phyloP scores from a whole-genome alignment of 2,329 filamentous ascomycete species.

The Cercospora citrullina region DNA sequence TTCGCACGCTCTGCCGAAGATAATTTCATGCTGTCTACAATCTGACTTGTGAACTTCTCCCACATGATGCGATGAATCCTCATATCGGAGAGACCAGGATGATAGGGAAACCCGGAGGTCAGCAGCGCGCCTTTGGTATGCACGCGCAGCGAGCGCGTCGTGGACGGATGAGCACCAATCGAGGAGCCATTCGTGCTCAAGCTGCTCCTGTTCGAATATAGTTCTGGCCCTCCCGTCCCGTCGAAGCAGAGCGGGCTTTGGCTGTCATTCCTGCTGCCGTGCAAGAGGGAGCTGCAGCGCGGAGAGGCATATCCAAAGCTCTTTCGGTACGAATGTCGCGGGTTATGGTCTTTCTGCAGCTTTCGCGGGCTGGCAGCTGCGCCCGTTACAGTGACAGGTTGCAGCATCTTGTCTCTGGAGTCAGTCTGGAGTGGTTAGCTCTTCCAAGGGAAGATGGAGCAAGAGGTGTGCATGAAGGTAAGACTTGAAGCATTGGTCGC shows the following conservation, averaged over 20 bases:
- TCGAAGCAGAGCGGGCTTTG: not conserved
- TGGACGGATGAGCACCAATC: not conserved
- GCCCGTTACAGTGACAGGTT: conserved; percentile 1
- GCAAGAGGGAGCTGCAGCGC: not conserved
- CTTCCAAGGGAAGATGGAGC: not conserved
- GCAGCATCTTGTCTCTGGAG: not conserved
- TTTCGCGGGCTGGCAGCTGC: not conserved
- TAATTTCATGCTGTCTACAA: conserved; percentile 26
- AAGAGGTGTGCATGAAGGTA: not conserved
- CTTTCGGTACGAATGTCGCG: not conserved
- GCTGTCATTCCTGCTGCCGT: not conserved
- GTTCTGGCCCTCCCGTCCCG: not conserved
- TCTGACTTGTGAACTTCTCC: conserved; percentile 29
- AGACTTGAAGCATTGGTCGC: not conserved
- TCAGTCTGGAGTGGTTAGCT: not conserved
- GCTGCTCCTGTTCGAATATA: conserved; percentile 7
- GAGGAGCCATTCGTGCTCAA: conserved; percentile 4
- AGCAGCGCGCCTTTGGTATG: conserved; percentile 28
- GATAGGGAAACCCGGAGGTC: conserved; percentile 30
- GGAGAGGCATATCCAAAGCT: not conserved
- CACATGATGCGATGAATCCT: conserved; percentile 29
- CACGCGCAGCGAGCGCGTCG: conserved; percentile 20
- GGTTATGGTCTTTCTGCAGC: conserved; percentile 3
- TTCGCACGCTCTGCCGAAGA: conserved; percentile 26
- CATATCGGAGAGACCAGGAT: conserved; percentile 30